phyloP scores from a whole-genome alignment of 208 protist genomes.

The Novymonas esmeraldas region DNA sequence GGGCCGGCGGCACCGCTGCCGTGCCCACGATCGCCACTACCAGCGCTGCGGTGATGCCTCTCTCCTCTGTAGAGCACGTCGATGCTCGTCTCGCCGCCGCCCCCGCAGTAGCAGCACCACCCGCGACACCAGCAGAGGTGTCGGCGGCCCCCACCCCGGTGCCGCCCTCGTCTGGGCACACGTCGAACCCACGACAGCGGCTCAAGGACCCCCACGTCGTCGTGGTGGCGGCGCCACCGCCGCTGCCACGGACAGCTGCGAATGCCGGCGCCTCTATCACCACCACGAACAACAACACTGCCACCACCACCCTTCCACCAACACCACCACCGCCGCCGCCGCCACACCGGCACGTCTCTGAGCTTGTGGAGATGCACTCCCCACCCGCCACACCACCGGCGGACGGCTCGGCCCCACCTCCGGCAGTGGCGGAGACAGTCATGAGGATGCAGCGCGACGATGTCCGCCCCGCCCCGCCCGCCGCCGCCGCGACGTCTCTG shows the following conservation, averaged over 20 bases:
- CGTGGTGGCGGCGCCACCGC: not conserved
- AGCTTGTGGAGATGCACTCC: not conserved
- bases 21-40: not conserved
- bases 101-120: not conserved
- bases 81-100: not conserved
- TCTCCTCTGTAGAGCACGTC: slow-evolving; percentile 13
- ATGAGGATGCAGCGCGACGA: slow-evolving; percentile 8
- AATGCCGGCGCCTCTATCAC: no score
- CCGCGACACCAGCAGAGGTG: not conserved
- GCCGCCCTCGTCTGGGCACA: slow-evolving; percentile 17
- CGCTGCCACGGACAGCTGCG: no score
- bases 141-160: not conserved
- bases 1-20: not conserved
- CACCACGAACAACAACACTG: no score
- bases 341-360: not conserved
- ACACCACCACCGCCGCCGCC: not conserved
- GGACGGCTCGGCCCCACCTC: slow-evolving; percentile 3
- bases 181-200: slow-evolving; percentile 27
- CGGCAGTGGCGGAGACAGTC: slow-evolving; percentile 1
- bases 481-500: not conserved
- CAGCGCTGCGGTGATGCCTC: not conserved
- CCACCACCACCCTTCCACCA: no score
- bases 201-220: slow-evolving; percentile 4
- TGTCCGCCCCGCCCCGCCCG: not conserved
- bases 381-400: not conserved